phyloP scores from a whole-genome alignment of 345 rosid genomes.

The Arabidopsis suecica region DNA sequence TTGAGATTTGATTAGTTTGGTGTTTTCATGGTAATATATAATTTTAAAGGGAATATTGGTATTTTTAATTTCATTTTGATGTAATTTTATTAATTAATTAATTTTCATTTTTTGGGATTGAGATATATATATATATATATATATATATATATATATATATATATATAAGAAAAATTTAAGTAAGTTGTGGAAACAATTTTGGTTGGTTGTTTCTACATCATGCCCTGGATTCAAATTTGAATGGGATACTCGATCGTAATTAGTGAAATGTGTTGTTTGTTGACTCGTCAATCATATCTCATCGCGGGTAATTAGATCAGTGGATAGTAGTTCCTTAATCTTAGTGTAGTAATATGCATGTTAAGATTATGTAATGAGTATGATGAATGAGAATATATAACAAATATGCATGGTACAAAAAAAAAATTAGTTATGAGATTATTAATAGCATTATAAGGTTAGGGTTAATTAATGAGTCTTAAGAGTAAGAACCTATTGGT shows the following conservation, averaged over 20 bases:
- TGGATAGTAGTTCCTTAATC: constrained; percentile 1
- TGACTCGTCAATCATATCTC: constrained; percentile 1
- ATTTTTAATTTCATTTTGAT: background rate
- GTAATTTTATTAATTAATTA: background rate
- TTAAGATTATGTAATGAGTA: background rate
- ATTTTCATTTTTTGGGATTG: background rate
- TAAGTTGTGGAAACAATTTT: background rate
- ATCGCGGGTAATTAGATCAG: background rate
- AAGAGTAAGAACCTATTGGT: constrained; percentile 22
- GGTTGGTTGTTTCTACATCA: constrained; percentile 1
- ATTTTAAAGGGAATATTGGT: background rate
- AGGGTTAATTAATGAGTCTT: constrained; percentile 2
- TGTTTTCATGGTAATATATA: background rate
- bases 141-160: background rate
- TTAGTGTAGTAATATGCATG: background rate
- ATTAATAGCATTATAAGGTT: background rate
- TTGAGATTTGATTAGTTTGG: background rate
- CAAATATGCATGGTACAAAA: background rate
- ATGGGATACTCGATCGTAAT: background rate
- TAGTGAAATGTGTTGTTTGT: background rate
- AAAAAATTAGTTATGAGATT: background rate
- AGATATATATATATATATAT: background rate
- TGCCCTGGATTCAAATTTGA: background rate
- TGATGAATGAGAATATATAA: constrained; percentile 16
- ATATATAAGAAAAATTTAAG: too few species aligned